These are phyloP conservation scores for Grigorovia jiainica DNA, from an alignment of 805 yeast genomes.

Conservation along the genomic window DNA sequence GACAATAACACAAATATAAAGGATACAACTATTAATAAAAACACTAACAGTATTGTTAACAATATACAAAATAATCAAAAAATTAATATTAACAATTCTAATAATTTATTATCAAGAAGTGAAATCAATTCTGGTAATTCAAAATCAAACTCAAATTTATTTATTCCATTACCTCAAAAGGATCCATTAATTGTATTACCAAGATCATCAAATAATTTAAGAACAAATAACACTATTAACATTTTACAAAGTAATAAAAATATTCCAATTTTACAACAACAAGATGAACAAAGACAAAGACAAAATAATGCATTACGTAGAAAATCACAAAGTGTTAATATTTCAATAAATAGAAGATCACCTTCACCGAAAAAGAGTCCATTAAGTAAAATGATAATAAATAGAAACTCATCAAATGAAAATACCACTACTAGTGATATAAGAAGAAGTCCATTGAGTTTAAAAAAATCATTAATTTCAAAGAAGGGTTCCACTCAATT, in stretches of 20 bases:
- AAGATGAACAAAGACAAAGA: no score
- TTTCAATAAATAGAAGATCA: no score
- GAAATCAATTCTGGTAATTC: not conserved
- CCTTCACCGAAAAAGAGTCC: not conserved
- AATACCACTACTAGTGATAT: not conserved
- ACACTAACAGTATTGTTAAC: not conserved
- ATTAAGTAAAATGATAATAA: not conserved
- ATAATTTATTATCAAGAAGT: not conserved
- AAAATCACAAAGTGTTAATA: no score
- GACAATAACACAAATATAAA: no score
- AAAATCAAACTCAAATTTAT: constrained; percentile 26
- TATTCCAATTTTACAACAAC: not conserved
- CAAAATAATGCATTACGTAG: no score
- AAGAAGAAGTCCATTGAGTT: not conserved
- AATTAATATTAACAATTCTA: not conserved
- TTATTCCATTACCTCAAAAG: constrained; percentile 28
- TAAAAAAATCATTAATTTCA: not conserved
- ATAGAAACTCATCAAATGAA: not conserved
- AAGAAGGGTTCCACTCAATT: not conserved
- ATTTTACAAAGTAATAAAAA: not conserved
- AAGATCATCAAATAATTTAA: not conserved
- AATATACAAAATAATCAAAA: no score
- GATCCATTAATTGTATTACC: constrained; percentile 23
- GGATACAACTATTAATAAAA: no score
- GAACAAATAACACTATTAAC: not conserved